These are phyloP conservation scores for Wickerhamiella hasegawae DNA, from an alignment of 805 yeast species.

Conservation along the genomic window DNA sequence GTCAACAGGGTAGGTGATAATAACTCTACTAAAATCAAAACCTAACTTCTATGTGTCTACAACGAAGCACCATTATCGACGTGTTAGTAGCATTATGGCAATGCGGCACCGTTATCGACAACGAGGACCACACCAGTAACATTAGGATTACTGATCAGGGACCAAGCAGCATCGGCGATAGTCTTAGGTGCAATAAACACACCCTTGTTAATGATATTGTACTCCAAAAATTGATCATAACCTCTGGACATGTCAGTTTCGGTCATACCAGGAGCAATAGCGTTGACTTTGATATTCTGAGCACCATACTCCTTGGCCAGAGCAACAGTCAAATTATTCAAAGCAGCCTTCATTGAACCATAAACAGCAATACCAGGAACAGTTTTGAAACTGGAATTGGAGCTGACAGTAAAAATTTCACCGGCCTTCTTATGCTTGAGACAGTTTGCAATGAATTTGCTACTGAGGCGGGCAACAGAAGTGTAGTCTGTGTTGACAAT, in stretches of 20 bases:
- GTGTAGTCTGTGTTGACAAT: slow-evolving; percentile 41
- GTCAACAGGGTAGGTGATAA: no score
- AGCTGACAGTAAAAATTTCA: slow-evolving; percentile 47
- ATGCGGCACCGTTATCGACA: slow-evolving; percentile 11
- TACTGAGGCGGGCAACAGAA: slow-evolving; percentile 45
- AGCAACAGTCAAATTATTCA: slow-evolving; percentile 42
- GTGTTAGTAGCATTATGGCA: no score
- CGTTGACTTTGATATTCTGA: slow-evolving; percentile 40
- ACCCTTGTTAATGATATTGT: not conserved
- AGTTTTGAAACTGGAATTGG: slow-evolving; percentile 33
- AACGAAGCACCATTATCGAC: no score
- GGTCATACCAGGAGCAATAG: slow-evolving; percentile 49
- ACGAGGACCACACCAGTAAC: slow-evolving; percentile 9
- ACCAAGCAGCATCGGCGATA: slow-evolving; percentile 13
- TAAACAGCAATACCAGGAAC: slow-evolving; percentile 45
- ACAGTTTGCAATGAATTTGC: slow-evolving; percentile 36
- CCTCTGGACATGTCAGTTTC: slow-evolving; percentile 43
- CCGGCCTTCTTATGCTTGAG: slow-evolving; percentile 23
- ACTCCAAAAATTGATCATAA: slow-evolving; percentile 1
- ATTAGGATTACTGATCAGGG: slow-evolving; percentile 6
- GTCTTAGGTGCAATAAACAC: slow-evolving; percentile 6
- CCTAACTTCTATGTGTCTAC: no score
- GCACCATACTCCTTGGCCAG: slow-evolving; percentile 44
- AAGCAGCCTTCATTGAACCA: slow-evolving; percentile 55
- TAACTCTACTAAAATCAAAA: no score